Conservation (phyloP, 2,329 filamentous ascomycete species). For the Pyricularia grisea region DNA sequence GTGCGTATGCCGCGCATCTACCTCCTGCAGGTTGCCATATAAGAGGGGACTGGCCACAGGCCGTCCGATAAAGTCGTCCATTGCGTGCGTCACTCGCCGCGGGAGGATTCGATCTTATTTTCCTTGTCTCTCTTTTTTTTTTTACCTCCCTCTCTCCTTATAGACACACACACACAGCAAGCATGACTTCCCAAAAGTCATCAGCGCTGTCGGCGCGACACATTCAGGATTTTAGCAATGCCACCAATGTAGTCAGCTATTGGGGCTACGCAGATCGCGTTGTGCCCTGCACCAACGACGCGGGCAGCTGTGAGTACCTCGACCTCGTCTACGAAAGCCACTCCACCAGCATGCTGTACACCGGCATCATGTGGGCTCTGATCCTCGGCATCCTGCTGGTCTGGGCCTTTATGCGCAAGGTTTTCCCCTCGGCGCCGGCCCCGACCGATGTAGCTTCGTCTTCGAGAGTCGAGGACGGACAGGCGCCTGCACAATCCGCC, state of each 20-base stretch:
- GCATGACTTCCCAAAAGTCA: neutral
- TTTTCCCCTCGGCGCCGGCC: conserved; percentile 9
- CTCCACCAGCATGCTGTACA: conserved; percentile 39
- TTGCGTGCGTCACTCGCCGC: neutral
- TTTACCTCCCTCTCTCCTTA: neutral
- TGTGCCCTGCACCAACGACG: conserved; percentile 34
- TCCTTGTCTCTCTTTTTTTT: neutral
- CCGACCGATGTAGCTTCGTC: conserved; percentile 13
- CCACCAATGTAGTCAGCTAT: conserved; percentile 26
- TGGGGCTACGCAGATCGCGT: conserved; percentile 38
- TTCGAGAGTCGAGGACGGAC: conserved; percentile 10
- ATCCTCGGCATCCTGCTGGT: conserved; percentile 31
- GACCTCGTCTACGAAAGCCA: conserved; percentile 40
- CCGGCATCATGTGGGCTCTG: conserved; percentile 38
- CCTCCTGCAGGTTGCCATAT: neutral
- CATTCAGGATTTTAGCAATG: conserved; percentile 31
- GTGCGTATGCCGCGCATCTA: neutral
- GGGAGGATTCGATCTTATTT: neutral
- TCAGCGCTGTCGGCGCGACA: conserved; percentile 13
- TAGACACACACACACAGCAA: neutral
- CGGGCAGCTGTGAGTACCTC: conserved; percentile 39
- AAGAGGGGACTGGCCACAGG: neutral
- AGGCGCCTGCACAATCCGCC: neutral
- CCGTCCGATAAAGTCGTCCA: neutral
- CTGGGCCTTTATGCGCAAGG: conserved; percentile 26